Evolutionary conservation across 306 rosid genomes (phyloP), one percentile per base, ranked within the genome.

Genomic region (Vigna nakashimae): DNA sequence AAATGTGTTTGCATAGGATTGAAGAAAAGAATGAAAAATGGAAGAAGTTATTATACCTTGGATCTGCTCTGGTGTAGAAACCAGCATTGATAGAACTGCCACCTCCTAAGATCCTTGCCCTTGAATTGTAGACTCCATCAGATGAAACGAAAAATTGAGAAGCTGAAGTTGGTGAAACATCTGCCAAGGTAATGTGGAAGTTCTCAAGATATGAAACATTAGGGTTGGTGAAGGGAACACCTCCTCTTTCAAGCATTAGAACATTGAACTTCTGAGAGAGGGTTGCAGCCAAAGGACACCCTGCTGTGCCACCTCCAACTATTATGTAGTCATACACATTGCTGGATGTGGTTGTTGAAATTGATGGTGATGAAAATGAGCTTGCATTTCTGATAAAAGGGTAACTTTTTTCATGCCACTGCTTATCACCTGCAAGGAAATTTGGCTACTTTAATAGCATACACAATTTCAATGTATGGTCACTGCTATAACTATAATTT

Each of bases 201-300:
- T 92, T 92, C 16, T 28, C 59, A 8, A 94, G 78, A 20, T 89
- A 83, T 51, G 98, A 80, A 45, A 92, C 93, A 82, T 94, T 94
- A 15, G 91, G 77, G 57, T 94, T 94, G 55, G 90, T 53, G 75
- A 92, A 94, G 11, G 98, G 98, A 7, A 86, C 93, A 28, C 97
- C 88, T 36, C 98, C 98, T 86, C 97, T 88, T 79, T 95, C 98
- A 15, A 95, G 90, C 53, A 95, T 32, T 0, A 95, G 58, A 1
- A 95, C 98, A 63, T 75, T 89, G 73, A 87, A 92, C 1, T 88
- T 95, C 48, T 91, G 74, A 0, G 98, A 92, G 1, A 95, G 81
- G 14, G 98, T 95, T n/a, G 98, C 87, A 6, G 97, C 98, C 82
- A 95, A 70, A 32, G 98, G 98, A 50, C 98, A 95, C 45, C 98